phyloP scores from a whole-genome alignment of 2,329 filamentous ascomycete genomes.

The Neofusicoccum sp. region DNA sequence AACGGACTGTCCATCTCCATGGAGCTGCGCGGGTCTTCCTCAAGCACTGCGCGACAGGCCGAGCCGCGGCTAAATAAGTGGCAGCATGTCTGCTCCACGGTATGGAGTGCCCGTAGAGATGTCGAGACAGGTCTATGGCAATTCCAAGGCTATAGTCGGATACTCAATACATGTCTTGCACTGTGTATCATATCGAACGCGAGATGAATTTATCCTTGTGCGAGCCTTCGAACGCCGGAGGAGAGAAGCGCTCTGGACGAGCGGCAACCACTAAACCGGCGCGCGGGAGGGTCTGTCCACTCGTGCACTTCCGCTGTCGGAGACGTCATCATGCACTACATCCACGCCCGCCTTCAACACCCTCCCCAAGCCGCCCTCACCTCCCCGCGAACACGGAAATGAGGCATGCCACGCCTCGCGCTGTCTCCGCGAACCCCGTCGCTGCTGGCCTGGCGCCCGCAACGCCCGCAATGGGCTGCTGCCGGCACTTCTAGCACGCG shows the following conservation, averaged over 20 bases:
- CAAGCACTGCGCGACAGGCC: background rate
- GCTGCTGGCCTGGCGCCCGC: background rate
- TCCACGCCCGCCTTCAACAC: background rate
- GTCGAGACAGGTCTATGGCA: no score
- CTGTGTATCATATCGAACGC: no score
- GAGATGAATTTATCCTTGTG: no score
- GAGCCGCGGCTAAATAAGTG: background rate
- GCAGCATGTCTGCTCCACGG: background rate
- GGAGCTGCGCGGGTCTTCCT: background rate
- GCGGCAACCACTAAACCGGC: background rate
- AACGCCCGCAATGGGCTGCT: constrained; percentile 1
- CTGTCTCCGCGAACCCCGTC: constrained; percentile 1
- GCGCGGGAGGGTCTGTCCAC: background rate
- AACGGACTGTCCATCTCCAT: constrained; percentile 10
- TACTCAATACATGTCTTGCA: no score
- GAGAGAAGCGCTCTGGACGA: background rate
- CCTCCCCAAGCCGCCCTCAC: background rate
- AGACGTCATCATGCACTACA: constrained; percentile 21
- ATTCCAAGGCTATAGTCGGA: no score
- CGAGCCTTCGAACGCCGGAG: background rate
- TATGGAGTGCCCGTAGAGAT: no score
- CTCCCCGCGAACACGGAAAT: background rate
- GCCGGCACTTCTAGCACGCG: background rate
- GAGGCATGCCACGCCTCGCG: constrained; percentile 19
- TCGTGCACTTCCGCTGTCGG: constrained; percentile 19